Conservation (phyloP, 192 early-diverging fungal genomes). For the Backusella tuberculispora region DNA sequence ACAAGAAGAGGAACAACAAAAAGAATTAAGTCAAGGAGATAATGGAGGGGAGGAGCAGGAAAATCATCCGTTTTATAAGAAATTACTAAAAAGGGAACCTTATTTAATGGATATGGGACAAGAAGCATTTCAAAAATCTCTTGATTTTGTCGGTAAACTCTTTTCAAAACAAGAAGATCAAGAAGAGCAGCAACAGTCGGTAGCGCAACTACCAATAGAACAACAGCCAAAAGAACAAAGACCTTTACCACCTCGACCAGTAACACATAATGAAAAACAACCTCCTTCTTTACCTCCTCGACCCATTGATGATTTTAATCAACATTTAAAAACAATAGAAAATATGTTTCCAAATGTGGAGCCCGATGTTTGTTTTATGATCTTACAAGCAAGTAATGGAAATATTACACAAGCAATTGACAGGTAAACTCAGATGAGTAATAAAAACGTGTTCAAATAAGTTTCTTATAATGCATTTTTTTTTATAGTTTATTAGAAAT, state of each 20-base stretch:
- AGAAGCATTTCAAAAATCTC: constrained; percentile 27
- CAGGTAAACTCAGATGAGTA: constrained; percentile 27
- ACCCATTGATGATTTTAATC: constrained; percentile 41
- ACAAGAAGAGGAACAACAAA: neutral
- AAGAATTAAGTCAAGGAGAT: too few species aligned
- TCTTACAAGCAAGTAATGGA: constrained; percentile 73
- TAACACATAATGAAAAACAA: neutral
- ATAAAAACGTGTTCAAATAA: neutral
- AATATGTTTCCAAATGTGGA: constrained; percentile 81
- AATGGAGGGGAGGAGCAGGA: neutral
- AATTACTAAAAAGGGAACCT: constrained; percentile 35
- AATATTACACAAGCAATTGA: constrained; percentile 50
- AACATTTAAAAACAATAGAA: constrained; percentile 56
- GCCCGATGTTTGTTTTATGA: constrained; percentile 67
- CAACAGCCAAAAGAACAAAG: neutral
- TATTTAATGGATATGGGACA: constrained; percentile 49
- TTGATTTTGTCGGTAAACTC: constrained; percentile 12
- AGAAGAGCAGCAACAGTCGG: neutral
- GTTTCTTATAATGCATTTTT: neutral
- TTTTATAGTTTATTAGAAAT: constrained; percentile 17
- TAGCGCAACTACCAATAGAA: neutral
- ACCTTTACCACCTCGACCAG: neutral
- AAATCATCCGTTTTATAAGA: constrained; percentile 38
- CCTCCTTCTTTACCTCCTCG: neutral
- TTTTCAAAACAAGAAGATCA: constrained; percentile 2